Evolutionary conservation across 441 rosid genomes (phyloP), one percentile per base, ranked within the genome.

Genomic region (Omphalea diandra): DNA sequence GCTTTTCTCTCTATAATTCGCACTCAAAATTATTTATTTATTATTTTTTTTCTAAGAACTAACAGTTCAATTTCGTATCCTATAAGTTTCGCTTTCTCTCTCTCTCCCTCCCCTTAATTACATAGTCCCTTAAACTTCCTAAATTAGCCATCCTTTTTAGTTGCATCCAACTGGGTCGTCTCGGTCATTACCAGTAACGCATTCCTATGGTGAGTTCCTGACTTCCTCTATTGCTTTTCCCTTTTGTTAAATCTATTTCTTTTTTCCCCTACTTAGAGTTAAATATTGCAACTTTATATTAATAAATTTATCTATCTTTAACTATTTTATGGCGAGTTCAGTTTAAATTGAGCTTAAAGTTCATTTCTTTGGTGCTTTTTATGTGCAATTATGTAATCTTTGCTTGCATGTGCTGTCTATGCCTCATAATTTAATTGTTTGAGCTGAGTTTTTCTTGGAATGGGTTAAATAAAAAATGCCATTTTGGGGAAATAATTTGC

Each of bases 161-260:
- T 49, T 47, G 5, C 26, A 18, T 38, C 18, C 3, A 40, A 22
- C 72, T 44, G 81, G 70, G 78, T 72, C 65, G 66, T 74, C 71
- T 68, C 65, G n/a, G 55, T 64, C 55, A 18, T 44, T 17, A 20
- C 29, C 29, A 17, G 9, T 47, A 44, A 60, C 56, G 1, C 41
- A 22, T 10, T 77, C 77, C 78, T 80, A 78, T 78, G 86, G 86
- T 77, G 75, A 83, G 80, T 67, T 67, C 26, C 14, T 38, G n/a
- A 9, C 14, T 65, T 29, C 1, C 35, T 68, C 29, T 15, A 53
- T 49, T 67, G 41, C 46, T 18, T 55, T 7, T 41, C 38, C 2
- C 33, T 55, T 12, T 44, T 8, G 4, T 65, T 24, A 33, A 27
- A n/a, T n/a, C n/a, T n/a, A n/a, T n/a, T n/a, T n/a, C n/a, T n/a